phyloP scores from a whole-genome alignment of 2,329 filamentous ascomycete species.

The Zarea fungicola region DNA sequence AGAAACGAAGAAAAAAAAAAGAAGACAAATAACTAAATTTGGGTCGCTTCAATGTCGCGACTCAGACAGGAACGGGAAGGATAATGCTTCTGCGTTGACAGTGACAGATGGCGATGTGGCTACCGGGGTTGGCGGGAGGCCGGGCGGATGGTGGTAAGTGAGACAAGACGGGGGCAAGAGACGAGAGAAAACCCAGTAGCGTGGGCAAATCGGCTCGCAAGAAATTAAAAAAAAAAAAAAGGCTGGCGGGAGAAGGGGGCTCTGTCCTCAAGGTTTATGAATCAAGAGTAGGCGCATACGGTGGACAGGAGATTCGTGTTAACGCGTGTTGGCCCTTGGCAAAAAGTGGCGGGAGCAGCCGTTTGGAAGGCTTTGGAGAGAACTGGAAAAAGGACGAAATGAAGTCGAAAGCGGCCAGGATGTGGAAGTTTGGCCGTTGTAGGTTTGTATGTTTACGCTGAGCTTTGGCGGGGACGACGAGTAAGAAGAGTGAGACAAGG shows the following conservation, averaged over 20 bases:
- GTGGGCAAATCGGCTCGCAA: not conserved
- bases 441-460: too few relatives aligned
- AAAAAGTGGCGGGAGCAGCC: not conserved
- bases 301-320: not conserved
- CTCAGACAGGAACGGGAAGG: slow-evolving; percentile 6
- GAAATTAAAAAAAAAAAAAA: not conserved
- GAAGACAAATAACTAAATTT: not conserved
- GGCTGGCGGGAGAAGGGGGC: not conserved
- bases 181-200: not conserved
- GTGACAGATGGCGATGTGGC: not conserved
- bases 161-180: slow-evolving; percentile 3
- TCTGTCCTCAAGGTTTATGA: too few relatives aligned
- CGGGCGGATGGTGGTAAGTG: not conserved
- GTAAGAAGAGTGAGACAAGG: too few relatives aligned
- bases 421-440: slow-evolving; percentile 7
- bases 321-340: not conserved
- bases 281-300: not conserved
- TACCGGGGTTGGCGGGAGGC: slow-evolving; percentile 6
- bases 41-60: not conserved
- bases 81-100: slow-evolving; percentile 5
- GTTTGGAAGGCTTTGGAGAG: slow-evolving; percentile 9
- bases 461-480: too few relatives aligned
- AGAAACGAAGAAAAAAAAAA: not conserved
- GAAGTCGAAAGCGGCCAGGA: not conserved
- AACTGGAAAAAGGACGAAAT: slow-evolving; percentile 1